Evolutionary conservation across 2,329 filamentous ascomycete species (phyloP).

Genomic region (Amauroascus niger): DNA sequence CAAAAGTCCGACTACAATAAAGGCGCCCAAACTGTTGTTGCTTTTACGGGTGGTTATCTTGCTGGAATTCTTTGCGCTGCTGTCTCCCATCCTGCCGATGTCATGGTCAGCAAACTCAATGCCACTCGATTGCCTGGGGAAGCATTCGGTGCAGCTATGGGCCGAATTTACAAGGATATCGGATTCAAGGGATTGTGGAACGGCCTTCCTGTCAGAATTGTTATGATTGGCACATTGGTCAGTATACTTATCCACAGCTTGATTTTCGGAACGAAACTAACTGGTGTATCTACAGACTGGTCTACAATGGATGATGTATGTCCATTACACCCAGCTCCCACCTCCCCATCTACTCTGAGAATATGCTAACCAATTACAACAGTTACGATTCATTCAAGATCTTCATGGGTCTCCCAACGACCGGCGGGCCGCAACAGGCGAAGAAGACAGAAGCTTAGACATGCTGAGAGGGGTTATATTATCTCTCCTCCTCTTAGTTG

Average conservation of each 20-base stretch:
- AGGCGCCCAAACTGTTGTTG: conserved; percentile 71
- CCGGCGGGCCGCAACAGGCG: conserved; percentile 54
- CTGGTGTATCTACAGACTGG: conserved; percentile 46
- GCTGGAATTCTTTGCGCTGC: conserved; percentile 82
- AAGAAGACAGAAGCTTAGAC: conserved; percentile 27
- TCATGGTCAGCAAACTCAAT: conserved; percentile 91
- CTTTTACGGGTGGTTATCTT: conserved; percentile 72
- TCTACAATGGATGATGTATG: conserved; percentile 90
- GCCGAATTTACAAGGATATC: conserved; percentile 76
- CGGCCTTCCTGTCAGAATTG: conserved; percentile 71
- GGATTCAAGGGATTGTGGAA: conserved; percentile 88
- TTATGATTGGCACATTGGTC: conserved; percentile 71
- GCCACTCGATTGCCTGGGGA: conserved; percentile 66
- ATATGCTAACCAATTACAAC: background rate
- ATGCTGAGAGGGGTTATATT: background rate
- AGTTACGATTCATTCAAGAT: conserved; percentile 72
- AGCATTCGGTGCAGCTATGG: conserved; percentile 63
- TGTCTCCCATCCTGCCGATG: conserved; percentile 70
- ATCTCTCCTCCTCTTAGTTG: background rate
- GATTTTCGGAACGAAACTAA: background rate
- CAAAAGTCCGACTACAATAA: conserved; percentile 71
- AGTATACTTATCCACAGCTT: conserved; percentile 15
- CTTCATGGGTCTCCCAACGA: conserved; percentile 77
- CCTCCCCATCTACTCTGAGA: background rate
- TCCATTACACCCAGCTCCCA: conserved; percentile 20